Base-by-base conservation (phyloP, 805 yeast genomes). In the Tetrapisispora pingtungensis region DNA sequence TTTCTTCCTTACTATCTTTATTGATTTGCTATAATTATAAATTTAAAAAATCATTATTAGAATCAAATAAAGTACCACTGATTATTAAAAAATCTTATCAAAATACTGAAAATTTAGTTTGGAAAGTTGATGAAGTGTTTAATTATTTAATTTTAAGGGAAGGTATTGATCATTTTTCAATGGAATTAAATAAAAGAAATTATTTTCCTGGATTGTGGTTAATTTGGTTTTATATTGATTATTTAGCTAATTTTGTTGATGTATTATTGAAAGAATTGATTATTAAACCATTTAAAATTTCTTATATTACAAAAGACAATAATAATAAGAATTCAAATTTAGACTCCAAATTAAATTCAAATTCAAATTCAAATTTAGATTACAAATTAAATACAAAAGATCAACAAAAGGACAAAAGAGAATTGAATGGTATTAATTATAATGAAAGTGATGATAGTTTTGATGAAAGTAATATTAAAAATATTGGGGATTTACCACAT, bases 191-290 rank as follows among this genome's bases (percentile, higher is more conserved):
- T 12, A 34, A 17, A 19, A 36, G 24, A 18, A 35, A 42, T 26
- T 18, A 19, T 32, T 8, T 42, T 34, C 45, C 55, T 1, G 65
- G 65, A 3, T 20, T 57, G 8, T 62, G 66, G 66, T 36, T 59
- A 15, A 33, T 52, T 20, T 54, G 49, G 42, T 62, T 61, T 46
- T 35, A 47, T 31, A 49, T 61, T 18, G 66, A 61, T 45, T 61
- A 58, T 45, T 28, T 53, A 32, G 65, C 65, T 24, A 61, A 59
- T 41, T 49, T 57, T n/a, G 48, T 53, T n/a, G 60, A 61, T 41
- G 51, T 50, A 20, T 42, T 59, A 35, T 47, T 62, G 42, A 52
- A 49, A 31, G 58, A 55, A 41, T 51, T 61, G 13, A 46, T 62
- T 8, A 47, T 58, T n/a, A 54, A 58, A 40, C 64, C 65, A 15